phyloP scores from a whole-genome alignment of 2,329 filamentous ascomycete genomes.

The Didymella pomorum region DNA sequence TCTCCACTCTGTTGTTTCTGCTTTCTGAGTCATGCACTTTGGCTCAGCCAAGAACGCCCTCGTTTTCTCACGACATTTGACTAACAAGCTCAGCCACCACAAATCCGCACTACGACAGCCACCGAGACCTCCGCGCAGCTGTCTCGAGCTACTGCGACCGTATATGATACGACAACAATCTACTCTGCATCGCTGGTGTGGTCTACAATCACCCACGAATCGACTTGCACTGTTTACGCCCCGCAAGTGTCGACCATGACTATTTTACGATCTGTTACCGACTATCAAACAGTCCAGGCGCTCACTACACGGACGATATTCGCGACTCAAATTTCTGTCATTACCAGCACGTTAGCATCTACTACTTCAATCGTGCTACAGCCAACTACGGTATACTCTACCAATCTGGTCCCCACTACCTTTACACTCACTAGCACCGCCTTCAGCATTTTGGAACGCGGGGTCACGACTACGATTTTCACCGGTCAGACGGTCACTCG shows the following conservation, averaged over 20 bases:
- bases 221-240: neutral
- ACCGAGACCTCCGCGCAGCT: neutral
- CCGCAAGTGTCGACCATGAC: neutral
- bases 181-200: neutral
- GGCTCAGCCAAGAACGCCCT: neutral
- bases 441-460: neutral
- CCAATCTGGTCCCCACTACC: neutral
- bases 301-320: constrained; percentile 6
- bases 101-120: neutral
- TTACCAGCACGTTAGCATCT: neutral
- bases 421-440: constrained; percentile 3
- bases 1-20: neutral
- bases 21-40: neutral
- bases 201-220: neutral
- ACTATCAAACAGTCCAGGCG: neutral
- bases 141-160: neutral
- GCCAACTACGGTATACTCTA: constrained; percentile 15
- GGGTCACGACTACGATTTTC: constrained; percentile 3
- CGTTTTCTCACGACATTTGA: neutral
- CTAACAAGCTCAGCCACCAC: neutral
- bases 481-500: neutral
- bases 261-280: neutral
- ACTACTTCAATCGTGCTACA: constrained; percentile 10
- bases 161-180: neutral
- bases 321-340: neutral